A percentile compares a stretch with the other conserved stretches of the same genome.
Conservation (phyloP, 371 early-diverging fungal genomes). For the Batkoa obscura region DNA sequence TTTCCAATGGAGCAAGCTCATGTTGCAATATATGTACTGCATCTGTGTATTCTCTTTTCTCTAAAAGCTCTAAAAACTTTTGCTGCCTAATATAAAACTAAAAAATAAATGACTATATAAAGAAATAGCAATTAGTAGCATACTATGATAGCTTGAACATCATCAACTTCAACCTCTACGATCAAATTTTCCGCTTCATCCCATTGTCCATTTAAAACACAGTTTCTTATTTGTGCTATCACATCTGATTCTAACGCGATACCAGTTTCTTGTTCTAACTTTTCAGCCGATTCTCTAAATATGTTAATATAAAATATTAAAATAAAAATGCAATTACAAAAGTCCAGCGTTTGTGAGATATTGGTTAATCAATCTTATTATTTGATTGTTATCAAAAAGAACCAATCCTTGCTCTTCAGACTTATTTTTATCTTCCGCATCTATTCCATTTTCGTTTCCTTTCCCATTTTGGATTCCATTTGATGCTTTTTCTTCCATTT, state of each 20-base stretch:
- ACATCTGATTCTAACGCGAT: slow-evolving; percentile 34
- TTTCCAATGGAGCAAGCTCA: slow-evolving; percentile 50
- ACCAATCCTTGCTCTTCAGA: no score
- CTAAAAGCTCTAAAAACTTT: slow-evolving; percentile 64
- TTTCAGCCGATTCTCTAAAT: slow-evolving; percentile 20
- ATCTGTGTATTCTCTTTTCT: slow-evolving; percentile 25
- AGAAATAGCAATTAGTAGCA: slow-evolving; percentile 3
- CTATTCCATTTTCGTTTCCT: no score
- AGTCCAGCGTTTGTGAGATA: no score
- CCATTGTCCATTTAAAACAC: slow-evolving; percentile 60
- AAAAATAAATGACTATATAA: not conserved
- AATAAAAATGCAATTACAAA: no score
- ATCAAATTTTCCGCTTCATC: slow-evolving; percentile 29
- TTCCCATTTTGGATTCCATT: no score
- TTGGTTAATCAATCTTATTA: no score
- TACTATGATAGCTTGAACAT: slow-evolving; percentile 10
- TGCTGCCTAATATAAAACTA: slow-evolving; percentile 54
- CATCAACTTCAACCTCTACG: slow-evolving; percentile 17
- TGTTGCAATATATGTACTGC: slow-evolving; percentile 48
- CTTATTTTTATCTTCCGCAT: no score
- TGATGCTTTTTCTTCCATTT: no score
- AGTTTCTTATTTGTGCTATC: slow-evolving; percentile 33
- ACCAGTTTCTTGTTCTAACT: slow-evolving; percentile 55
- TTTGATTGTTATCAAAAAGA: no score
- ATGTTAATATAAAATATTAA: no score